Conservation (phyloP, 164 flowering plant genomes). For the Pachysandra terminalis region DNA sequence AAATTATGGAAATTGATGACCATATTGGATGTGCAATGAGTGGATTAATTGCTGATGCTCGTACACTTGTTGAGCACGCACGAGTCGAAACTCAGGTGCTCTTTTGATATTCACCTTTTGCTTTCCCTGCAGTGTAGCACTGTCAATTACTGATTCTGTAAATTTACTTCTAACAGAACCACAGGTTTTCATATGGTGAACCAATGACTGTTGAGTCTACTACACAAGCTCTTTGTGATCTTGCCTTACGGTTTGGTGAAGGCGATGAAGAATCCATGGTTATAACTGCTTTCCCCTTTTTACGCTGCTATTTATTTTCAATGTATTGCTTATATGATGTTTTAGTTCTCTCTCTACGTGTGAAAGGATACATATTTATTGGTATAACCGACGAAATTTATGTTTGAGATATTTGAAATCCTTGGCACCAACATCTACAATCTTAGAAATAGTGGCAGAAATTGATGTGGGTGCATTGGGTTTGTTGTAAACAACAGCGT, state of each 20-base stretch:
- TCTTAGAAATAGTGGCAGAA: too few relatives aligned
- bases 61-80: conserved; percentile 98
- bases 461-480: too few relatives aligned
- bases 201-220: conserved; percentile 99
- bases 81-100: conserved; percentile 97
- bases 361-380: too few relatives aligned
- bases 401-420: too few relatives aligned
- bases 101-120: background rate
- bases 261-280: conserved; percentile 99
- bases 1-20: conserved; percentile 97
- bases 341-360: too few relatives aligned
- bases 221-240: conserved; percentile 96
- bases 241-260: conserved; percentile 94
- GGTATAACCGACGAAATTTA: too few relatives aligned
- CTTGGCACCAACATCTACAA: too few relatives aligned
- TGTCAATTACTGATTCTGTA: conserved; percentile 9
- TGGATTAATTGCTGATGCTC: conserved; percentile 99
- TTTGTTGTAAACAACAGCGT: too few relatives aligned
- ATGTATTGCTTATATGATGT: background rate
- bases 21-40: conserved; percentile 99
- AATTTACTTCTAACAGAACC: conserved; percentile 53
- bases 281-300: conserved; percentile 13
- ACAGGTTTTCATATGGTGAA: conserved; percentile 97
- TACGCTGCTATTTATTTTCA: background rate
- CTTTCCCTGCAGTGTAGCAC: background rate